Evolutionary conservation across 345 rosid genomes (phyloP).

Genomic region (Brassica nigra): DNA sequence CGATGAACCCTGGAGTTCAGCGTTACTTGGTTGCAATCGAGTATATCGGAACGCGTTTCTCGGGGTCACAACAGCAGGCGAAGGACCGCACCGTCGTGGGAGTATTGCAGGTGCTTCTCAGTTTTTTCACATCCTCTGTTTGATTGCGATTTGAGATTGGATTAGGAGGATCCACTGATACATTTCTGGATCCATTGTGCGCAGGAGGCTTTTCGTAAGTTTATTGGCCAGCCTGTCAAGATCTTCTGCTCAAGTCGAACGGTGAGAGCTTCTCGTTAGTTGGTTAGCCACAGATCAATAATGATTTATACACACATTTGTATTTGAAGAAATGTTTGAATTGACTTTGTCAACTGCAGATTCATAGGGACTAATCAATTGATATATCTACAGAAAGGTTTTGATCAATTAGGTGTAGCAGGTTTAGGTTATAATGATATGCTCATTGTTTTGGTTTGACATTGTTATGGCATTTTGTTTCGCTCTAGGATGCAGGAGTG

Average conservation of each 20-base stretch:
- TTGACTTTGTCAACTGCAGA: not conserved
- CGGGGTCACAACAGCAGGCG: slow-evolving; percentile 83
- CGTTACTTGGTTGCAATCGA: slow-evolving; percentile 86
- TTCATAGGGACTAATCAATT: slow-evolving; percentile 1
- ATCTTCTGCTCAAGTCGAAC: slow-evolving; percentile 82
- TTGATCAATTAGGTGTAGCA: not conserved
- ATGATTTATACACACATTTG: not conserved
- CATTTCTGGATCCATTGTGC: not conserved
- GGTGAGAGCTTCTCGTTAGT: slow-evolving; percentile 47
- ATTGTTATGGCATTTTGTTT: not conserved
- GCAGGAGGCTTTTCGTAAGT: slow-evolving; percentile 84
- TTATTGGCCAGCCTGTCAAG: slow-evolving; percentile 84
- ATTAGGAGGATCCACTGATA: not conserved
- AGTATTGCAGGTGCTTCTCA: slow-evolving; percentile 57
- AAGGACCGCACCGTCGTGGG: slow-evolving; percentile 77
- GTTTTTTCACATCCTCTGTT: not conserved
- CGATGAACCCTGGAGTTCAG: slow-evolving; percentile 56
- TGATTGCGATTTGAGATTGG: not conserved
- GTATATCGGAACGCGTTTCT: slow-evolving; percentile 86
- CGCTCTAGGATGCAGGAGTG: slow-evolving; percentile 86
- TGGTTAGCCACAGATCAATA: too few relatives aligned
- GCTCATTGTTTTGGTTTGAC: slow-evolving; percentile 1
- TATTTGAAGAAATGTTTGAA: too few relatives aligned
- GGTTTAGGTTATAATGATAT: not conserved
- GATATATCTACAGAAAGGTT: not conserved